Evolutionary conservation across 371 early-diverging fungal genomes (phyloP), one percentile per base, ranked within the genome.

Genomic region (Lichtheimia ornata): DNA sequence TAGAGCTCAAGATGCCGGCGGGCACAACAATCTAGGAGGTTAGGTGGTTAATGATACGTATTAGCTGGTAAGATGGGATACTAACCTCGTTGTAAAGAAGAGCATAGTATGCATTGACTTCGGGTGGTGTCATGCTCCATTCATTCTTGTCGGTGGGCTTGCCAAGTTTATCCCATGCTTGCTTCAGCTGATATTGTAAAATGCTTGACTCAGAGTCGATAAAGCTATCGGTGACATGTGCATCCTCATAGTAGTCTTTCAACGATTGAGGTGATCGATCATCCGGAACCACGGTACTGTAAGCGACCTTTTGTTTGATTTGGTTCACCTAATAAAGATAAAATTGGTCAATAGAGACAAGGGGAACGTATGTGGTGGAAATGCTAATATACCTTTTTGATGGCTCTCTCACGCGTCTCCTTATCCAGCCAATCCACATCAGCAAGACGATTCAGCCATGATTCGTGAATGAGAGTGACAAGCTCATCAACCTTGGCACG

Each of bases 51-150:
- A 25, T 28, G 17, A 55, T 55, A 6, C 2, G 15, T 1, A 28
- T 25, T 9, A 55, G 11, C 17, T 41, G 4, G 1, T 40, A 20
- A 20, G 12, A 20, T 41, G 18, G 4, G 18, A 47, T 17, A 40
- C 41, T 45, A 49, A 65, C 64, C 58, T 82, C 78, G 56, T 87
- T 85, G 43, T 63, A 59, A 4, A 64, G 59, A 2, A 78, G 78
- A n/a, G 66, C 73, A 59, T 84, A 87, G 55, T 84, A 88, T 12
- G 86, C 87, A 62, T 88, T 87, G 35, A 86, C 87, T 17, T 80
- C 84, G 43, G 79, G 78, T 13, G 87, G 84, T 35, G 62, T 58
- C 86, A 87, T 84, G 1, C 67, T 56, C 87, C 86, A 88, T 30
- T 67, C 66, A 12, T 55, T 47, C 52, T 67, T 71, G 56, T 89